Evolutionary conservation across 768 basidiomycete species (phyloP), one percentile per base, ranked within the genome.

Genomic region (Daedaleopsis sinensis): DNA sequence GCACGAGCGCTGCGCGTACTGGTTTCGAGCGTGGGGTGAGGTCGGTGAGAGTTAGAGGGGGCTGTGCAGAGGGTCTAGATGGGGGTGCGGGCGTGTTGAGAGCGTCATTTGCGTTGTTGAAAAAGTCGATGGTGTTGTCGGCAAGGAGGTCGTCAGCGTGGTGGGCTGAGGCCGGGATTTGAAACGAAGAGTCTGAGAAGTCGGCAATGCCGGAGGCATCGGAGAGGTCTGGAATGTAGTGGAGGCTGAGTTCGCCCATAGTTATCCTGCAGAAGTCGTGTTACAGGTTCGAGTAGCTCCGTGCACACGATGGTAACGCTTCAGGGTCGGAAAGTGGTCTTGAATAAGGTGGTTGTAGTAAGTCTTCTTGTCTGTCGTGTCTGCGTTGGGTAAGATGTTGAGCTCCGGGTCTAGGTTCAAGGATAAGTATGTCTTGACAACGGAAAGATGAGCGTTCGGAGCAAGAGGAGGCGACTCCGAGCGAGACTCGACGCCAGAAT

Each of bases 161-260:
- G 21, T 65, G 24, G 10, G 61, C 74, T 7, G 73, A 67, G 9
- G 74, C 72, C 4, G 87, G 85, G 27, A 88, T 79, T 65, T 86
- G 79, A 64, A 84, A 82, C 16, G 78, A 80, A 8, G 73, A 67
- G 61, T 83, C 78, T 24, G 83, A 82, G 56, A 80, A 70, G 63
- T 87, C 84, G 71, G 69, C 42, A n/a, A 55, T 42, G 10, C 42
- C 63, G 11, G 81, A 83, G n/a, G 72, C 66, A 63, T 81, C 78
- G 24, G 82, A 82, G 53, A 79, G 68, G 62, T 87, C 84, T 43
- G 85, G 85, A 27, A 86, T 67, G 70, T 85, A 82, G 67, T 81
- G 78, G 51, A 80, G 71, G 58, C 83, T 87, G 21, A 83, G 71
- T 71, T 78, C 77, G 43, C 42, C 60, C 64, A 64, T 60, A 9